Conservation (phyloP, 805 yeast species). For the Ogataea dorogensis region DNA sequence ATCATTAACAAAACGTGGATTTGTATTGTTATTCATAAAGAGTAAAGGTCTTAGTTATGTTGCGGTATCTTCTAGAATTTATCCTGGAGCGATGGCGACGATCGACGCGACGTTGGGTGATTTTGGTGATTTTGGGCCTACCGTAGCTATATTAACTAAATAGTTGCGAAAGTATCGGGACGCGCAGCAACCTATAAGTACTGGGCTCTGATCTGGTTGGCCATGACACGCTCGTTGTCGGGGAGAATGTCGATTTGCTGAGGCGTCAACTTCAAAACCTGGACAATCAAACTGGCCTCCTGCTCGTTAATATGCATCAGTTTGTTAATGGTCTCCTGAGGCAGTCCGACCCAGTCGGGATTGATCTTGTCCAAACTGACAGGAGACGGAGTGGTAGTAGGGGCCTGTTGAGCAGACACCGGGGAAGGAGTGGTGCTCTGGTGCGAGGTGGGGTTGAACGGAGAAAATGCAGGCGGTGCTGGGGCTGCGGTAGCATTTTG, state of each 20-base stretch:
- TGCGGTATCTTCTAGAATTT: conserved; percentile 8
- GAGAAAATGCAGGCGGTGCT: conserved; percentile 16
- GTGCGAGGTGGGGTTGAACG: conserved; percentile 21
- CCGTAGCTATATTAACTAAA: conserved; percentile 11
- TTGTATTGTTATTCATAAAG: conserved; percentile 4
- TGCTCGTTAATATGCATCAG: conserved; percentile 50
- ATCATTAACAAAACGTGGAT: conserved; percentile 6
- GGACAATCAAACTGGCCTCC: conserved; percentile 57
- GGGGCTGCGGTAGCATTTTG: conserved; percentile 9
- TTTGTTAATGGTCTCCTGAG: conserved; percentile 49
- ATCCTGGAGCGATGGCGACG: too few species aligned
- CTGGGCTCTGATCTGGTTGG: conserved; percentile 52
- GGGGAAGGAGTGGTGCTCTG: conserved; percentile 22
- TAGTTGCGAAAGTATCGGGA: conserved; percentile 13
- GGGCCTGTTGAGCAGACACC: conserved; percentile 18
- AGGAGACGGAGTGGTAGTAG: conserved; percentile 18
- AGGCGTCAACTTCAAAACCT: conserved; percentile 48
- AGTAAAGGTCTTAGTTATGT: conserved; percentile 1
- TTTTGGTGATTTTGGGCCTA: too few species aligned
- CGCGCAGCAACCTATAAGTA: conserved; percentile 36
- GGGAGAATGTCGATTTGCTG: conserved; percentile 51
- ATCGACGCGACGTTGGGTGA: conserved; percentile 11
- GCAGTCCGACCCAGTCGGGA: conserved; percentile 48
- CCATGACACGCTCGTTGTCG: conserved; percentile 53
- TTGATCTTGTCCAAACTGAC: conserved; percentile 22